A percentile compares a stretch with the other conserved stretches of the same genome.
These are phyloP conservation scores for Neurospora sp. DNA, from an alignment of 495 filamentous ascomycete species.

Conservation along the genomic window DNA sequence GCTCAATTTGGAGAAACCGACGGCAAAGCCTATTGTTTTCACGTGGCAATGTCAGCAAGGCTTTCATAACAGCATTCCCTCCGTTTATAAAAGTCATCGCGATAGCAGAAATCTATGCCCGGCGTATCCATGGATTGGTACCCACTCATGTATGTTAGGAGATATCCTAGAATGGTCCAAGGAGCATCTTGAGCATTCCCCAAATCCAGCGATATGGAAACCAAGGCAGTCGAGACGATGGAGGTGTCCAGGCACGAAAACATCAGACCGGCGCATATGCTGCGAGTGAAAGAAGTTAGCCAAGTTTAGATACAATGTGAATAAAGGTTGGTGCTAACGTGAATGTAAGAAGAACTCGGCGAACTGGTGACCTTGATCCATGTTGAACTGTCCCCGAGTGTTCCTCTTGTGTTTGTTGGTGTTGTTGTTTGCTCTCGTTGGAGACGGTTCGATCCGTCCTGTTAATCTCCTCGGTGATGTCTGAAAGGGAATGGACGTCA, in stretches of 20 bases:
- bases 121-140: neutral
- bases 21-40: conserved; percentile 36
- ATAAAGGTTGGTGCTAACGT: conserved; percentile 8
- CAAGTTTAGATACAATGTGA: neutral
- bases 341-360: conserved; percentile 11
- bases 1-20: conserved; percentile 50
- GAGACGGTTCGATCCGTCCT: neutral
- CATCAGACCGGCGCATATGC: conserved; percentile 45
- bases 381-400: neutral
- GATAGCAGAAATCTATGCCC: neutral
- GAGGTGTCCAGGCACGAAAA: conserved; percentile 54
- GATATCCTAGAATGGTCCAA: conserved; percentile 52
- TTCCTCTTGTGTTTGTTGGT: neutral
- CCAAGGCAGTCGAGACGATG: conserved; percentile 53
- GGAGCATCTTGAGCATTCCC: conserved; percentile 41
- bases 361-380: neutral
- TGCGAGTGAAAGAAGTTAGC: conserved; percentile 11
- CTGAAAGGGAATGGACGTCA: neutral
- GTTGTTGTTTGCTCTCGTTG: neutral
- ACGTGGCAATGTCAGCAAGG: neutral
- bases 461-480: neutral
- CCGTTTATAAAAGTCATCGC: neutral
- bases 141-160: conserved; percentile 51
- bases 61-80: neutral
- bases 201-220: conserved; percentile 47